phyloP scores from a whole-genome alignment of 2,329 filamentous ascomycete genomes.

The Scortechinia acanthostroma region DNA sequence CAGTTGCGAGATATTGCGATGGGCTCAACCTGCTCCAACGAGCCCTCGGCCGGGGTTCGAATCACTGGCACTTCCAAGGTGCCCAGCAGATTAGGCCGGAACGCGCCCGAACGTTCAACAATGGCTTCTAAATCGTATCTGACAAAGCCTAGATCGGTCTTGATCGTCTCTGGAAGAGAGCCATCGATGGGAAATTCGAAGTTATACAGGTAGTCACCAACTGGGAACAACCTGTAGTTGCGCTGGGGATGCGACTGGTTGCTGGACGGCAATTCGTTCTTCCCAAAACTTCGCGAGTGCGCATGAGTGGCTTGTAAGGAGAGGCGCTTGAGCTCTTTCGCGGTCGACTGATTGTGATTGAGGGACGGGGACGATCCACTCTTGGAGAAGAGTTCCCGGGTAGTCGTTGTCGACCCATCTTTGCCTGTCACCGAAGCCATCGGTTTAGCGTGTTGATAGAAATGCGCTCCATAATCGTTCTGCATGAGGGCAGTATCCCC shows the following conservation, averaged over 20 bases:
- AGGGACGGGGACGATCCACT: neutral
- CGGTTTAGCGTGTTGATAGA: constrained; percentile 1
- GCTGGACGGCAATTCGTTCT: neutral
- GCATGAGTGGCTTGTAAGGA: neutral
- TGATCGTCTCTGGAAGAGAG: constrained; percentile 47
- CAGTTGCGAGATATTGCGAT: constrained; percentile 71
- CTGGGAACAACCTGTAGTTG: constrained; percentile 1
- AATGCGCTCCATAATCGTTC: constrained; percentile 3
- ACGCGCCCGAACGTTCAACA: constrained; percentile 64
- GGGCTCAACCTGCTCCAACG: constrained; percentile 66
- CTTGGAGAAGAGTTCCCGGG: neutral
- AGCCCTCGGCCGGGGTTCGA: constrained; percentile 63
- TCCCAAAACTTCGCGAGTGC: neutral
- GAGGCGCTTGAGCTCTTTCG: neutral
- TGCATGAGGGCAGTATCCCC: constrained; percentile 1
- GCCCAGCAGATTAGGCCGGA: constrained; percentile 62
- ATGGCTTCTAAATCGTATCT: constrained; percentile 65
- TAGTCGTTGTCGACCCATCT: neutral
- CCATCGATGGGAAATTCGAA: constrained; percentile 1
- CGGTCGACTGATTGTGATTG: neutral
- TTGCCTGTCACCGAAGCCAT: neutral
- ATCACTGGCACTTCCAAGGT: constrained; percentile 62
- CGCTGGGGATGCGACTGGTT: neutral
- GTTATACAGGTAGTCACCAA: constrained; percentile 1
- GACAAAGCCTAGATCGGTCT: constrained; percentile 63